Conservation (phyloP, 2,329 filamentous ascomycete genomes). For the Alternaria atra region DNA sequence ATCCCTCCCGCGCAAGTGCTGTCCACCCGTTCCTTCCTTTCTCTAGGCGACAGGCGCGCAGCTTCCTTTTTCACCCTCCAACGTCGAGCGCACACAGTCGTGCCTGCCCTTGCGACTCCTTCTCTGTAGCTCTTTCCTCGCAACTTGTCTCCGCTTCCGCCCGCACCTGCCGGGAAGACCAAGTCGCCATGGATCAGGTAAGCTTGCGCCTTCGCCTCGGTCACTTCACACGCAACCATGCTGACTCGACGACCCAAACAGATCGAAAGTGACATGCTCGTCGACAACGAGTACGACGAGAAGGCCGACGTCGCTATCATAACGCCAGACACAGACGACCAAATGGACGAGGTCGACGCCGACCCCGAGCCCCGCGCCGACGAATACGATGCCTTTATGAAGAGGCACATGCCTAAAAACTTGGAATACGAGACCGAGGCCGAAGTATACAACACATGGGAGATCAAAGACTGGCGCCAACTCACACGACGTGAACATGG, state of each 20-base stretch:
- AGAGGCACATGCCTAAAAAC: constrained; percentile 76
- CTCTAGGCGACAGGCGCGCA: constrained; percentile 32
- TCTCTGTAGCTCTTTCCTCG: constrained; percentile 1
- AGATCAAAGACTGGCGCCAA: constrained; percentile 82
- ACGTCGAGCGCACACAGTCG: constrained; percentile 17
- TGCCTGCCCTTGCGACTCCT: constrained; percentile 13
- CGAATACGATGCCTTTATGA: constrained; percentile 83
- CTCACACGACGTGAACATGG: constrained; percentile 85
- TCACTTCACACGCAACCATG: constrained; percentile 4
- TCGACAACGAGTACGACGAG: constrained; percentile 70
- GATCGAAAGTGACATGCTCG: constrained; percentile 70
- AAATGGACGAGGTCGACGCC: constrained; percentile 64
- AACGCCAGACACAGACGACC: constrained; percentile 66
- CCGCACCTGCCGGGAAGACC: constrained; percentile 23
- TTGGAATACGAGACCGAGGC: constrained; percentile 83
- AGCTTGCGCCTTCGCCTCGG: constrained; percentile 27
- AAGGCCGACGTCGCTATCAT: constrained; percentile 70
- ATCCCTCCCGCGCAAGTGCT: constrained; percentile 16
- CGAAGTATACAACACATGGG: constrained; percentile 83
- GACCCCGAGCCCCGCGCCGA: constrained; percentile 64
- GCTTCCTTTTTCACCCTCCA: constrained; percentile 12
- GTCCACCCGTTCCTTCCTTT: constrained; percentile 27
- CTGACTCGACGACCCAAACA: constrained; percentile 40
- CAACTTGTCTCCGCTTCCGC: constrained; percentile 24
- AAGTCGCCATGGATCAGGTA: constrained; percentile 51